Conservation (phyloP, 1,139 yeast species). For the Spencermartinsiella ligniputridi region DNA sequence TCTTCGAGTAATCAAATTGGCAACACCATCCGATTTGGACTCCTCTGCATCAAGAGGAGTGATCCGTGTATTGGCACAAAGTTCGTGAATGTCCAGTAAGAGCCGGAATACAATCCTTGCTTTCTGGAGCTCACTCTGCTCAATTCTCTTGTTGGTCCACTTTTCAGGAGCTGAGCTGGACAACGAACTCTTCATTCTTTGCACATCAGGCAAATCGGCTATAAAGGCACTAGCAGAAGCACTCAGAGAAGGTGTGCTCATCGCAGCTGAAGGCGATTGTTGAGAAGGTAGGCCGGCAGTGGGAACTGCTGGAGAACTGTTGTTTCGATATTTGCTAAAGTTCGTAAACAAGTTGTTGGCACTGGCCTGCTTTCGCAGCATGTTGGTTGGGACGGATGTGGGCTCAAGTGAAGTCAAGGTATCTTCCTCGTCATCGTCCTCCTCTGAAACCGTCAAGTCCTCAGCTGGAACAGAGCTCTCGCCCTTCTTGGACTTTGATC, state of each 20-base stretch:
- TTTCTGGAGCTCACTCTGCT: slow-evolving; percentile 19
- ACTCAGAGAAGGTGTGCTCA: neutral
- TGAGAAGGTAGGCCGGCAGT: neutral
- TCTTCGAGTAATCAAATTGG: neutral
- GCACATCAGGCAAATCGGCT: neutral
- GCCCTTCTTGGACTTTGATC: slow-evolving; percentile 2
- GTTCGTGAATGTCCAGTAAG: slow-evolving; percentile 25
- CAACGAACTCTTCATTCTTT: slow-evolving; percentile 1
- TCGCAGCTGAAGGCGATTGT: neutral
- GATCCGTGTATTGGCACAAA: slow-evolving; percentile 12
- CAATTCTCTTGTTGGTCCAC: slow-evolving; percentile 22
- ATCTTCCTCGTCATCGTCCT: slow-evolving; percentile 24
- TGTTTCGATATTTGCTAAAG: slow-evolving; percentile 2
- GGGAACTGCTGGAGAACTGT: neutral
- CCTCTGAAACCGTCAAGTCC: slow-evolving; percentile 10
- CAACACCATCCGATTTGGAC: neutral
- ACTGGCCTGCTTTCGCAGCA: slow-evolving; percentile 11
- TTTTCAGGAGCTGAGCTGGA: slow-evolving; percentile 12
- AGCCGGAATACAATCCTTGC: slow-evolving; percentile 22
- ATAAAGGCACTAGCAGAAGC: neutral
- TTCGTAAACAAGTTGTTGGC: slow-evolving; percentile 2
- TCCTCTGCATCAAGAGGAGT: neutral
- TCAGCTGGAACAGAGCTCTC: neutral
- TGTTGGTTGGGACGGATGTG: slow-evolving; percentile 8
- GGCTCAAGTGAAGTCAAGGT: slow-evolving; percentile 26